Percentiles rank a stretch among this genome's conserved stretches.
phyloP scores from a whole-genome alignment of 192 early-diverging fungal genomes.

The Coemansia furcata region DNA sequence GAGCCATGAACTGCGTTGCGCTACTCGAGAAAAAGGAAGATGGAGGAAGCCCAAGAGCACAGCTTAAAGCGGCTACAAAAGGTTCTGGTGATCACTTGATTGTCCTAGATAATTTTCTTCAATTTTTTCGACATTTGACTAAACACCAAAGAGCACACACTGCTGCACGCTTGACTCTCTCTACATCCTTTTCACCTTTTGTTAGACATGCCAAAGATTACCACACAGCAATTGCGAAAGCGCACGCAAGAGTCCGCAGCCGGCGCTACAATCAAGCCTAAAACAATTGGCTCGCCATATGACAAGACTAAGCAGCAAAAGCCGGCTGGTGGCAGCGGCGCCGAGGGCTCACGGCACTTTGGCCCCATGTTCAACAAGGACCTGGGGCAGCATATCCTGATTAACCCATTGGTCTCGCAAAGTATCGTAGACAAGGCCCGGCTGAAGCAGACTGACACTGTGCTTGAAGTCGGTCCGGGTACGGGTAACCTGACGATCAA shows the following conservation, averaged over 20 bases:
- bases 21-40: background rate
- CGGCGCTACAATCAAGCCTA: slow-evolving; percentile 35
- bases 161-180: background rate
- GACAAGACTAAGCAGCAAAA: slow-evolving; percentile 18
- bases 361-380: slow-evolving; percentile 96
- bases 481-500: slow-evolving; percentile 97
- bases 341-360: slow-evolving; percentile 53
- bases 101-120: background rate
- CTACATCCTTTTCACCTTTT: background rate
- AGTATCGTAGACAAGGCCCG: slow-evolving; percentile 96
- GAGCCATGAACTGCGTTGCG: background rate
- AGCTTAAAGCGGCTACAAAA: no score
- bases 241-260: slow-evolving; percentile 50
- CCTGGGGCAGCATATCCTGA: slow-evolving; percentile 97
- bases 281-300: slow-evolving; percentile 45
- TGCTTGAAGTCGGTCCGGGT: slow-evolving; percentile 96
- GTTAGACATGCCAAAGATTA: slow-evolving; percentile 51
- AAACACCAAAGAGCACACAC: background rate
- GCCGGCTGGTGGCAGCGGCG: slow-evolving; percentile 6
- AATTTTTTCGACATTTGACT: background rate
- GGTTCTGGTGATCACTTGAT: background rate
- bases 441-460: slow-evolving; percentile 65
- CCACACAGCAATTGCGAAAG: slow-evolving; percentile 51
- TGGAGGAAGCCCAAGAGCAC: background rate
- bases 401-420: slow-evolving; percentile 95